A percentile compares a stretch with the other conserved stretches of the same genome.
phyloP scores from a whole-genome alignment of 2,329 filamentous ascomycete species.

The Cordyceps fumosorosea region DNA sequence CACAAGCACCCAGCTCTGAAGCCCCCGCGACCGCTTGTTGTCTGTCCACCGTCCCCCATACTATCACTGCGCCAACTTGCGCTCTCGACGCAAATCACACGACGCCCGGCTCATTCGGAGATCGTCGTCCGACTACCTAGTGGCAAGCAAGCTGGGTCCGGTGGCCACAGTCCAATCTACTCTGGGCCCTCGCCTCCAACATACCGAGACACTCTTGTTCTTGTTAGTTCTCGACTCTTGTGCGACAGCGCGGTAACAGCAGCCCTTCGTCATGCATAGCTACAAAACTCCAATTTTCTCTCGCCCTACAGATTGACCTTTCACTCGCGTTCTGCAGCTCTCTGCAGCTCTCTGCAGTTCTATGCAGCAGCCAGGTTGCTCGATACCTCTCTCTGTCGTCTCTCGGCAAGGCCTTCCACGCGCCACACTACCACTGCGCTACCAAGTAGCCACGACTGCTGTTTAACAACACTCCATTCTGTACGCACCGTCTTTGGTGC shows the following conservation, averaged over 20 bases:
- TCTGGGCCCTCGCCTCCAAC: background rate
- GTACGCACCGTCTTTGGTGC: background rate
- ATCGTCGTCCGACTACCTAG: conserved; percentile 10
- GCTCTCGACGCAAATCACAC: background rate
- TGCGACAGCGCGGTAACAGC: background rate
- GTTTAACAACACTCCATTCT: background rate
- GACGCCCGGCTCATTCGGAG: background rate
- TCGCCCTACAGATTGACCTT: background rate
- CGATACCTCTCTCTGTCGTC: background rate
- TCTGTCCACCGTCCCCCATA: background rate
- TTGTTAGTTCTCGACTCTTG: background rate
- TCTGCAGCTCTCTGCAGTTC: background rate
- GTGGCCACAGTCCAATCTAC: background rate
- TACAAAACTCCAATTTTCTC: background rate
- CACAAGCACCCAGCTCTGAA: background rate
- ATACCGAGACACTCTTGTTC: background rate
- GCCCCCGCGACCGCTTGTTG: background rate
- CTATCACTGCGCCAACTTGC: background rate
- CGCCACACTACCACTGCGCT: background rate
- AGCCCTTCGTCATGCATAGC: background rate
- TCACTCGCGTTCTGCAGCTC: background rate
- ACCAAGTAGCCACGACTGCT: background rate
- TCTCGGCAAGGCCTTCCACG: background rate
- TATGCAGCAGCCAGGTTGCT: background rate
- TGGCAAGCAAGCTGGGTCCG: background rate